Percentiles rank a stretch among this genome's conserved stretches.
phyloP scores from a whole-genome alignment of 352 stramenopile species.

The Phytopythium sindhum region DNA sequence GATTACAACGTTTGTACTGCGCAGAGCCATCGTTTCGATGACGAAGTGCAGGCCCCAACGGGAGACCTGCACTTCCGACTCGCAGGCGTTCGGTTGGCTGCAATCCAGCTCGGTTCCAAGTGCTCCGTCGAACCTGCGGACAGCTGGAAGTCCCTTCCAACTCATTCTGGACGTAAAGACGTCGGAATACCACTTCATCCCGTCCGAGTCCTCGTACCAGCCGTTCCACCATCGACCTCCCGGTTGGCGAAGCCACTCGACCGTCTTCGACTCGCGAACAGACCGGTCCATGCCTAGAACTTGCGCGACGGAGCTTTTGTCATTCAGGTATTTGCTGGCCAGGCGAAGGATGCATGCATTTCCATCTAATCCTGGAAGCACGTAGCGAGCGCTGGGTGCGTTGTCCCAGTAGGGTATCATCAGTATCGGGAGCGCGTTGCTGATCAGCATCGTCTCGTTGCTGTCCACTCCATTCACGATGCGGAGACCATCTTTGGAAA shows the following conservation, averaged over 20 bases:
- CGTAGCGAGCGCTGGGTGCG: not conserved
- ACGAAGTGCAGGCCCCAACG: not conserved
- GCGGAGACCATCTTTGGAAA: not conserved
- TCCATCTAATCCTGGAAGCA: slow-evolving; percentile 9
- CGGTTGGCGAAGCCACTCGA: slow-evolving; percentile 14
- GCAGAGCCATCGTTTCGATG: not conserved
- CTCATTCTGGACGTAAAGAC: too few species aligned
- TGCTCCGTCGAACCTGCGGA: not conserved
- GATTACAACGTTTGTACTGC: slow-evolving; percentile 2
- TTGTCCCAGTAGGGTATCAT: slow-evolving; percentile 18
- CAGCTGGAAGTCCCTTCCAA: too few species aligned
- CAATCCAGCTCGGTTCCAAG: not conserved
- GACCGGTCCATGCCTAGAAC: slow-evolving; percentile 8
- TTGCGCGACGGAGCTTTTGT: not conserved
- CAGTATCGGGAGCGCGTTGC: slow-evolving; percentile 11
- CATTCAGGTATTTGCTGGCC: slow-evolving; percentile 4
- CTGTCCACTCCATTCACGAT: not conserved
- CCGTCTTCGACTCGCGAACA: slow-evolving; percentile 19
- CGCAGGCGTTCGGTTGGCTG: not conserved
- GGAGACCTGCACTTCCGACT: not conserved
- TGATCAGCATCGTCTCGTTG: not conserved
- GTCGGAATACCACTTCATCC: slow-evolving; percentile 5
- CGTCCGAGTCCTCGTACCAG: slow-evolving; percentile 5
- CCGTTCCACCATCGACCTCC: not conserved
- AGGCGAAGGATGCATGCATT: slow-evolving; percentile 14